Evolutionary conservation across 495 filamentous ascomycete species (phyloP), one percentile per base, ranked within the genome.

Genomic region (Lasiosphaeria miniovina): DNA sequence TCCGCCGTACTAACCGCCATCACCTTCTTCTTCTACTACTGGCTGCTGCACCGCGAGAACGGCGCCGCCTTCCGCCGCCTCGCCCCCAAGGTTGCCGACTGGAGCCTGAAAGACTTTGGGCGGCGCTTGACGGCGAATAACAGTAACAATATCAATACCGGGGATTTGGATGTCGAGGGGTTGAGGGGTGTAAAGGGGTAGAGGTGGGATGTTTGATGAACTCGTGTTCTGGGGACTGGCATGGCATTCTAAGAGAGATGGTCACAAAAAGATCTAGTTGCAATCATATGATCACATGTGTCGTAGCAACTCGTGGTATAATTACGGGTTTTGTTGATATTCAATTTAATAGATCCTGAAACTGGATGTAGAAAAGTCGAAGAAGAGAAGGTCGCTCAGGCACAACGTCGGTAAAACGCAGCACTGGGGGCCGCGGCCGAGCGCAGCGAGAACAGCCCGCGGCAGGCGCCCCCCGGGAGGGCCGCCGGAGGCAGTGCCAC

Each of bases 1-100:
- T 58, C 67, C 5, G 57, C 54, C 12, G 3, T 60, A 10, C 52
- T 69, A n/a, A 69, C 67, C 2, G 46, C 59, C 1, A 4, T 55
- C 4, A 69, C 67, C 1, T 65, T 69, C 54, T 52, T 60, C n/a
- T 54, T 65, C 10, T 69, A 67, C 52, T 67, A 67, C 53, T 66
- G 61, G 64, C 61, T 66, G 14, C 31, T 69, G 36, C 66, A 66
- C 31, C 56, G 59, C 24, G 63, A 68, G 33, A 49, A 41, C 38
- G 49, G 56, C 15, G 41, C 35, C 10, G 54, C 64, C 12, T 52
- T 69, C n/a, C 53, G 54, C 7, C 58, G 54, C 14, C 62, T 66
- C 49, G 52, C 55, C 8, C 66, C 66, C 10, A 66, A 69, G 52
- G 43, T 69, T 15, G 40, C 55, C 31, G 61, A 54, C 60, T n/a